Percentiles rank a stretch among this genome's conserved stretches.
Evolutionary conservation across 306 rosid species (phyloP).

Genomic region (Pueraria montana): DNA sequence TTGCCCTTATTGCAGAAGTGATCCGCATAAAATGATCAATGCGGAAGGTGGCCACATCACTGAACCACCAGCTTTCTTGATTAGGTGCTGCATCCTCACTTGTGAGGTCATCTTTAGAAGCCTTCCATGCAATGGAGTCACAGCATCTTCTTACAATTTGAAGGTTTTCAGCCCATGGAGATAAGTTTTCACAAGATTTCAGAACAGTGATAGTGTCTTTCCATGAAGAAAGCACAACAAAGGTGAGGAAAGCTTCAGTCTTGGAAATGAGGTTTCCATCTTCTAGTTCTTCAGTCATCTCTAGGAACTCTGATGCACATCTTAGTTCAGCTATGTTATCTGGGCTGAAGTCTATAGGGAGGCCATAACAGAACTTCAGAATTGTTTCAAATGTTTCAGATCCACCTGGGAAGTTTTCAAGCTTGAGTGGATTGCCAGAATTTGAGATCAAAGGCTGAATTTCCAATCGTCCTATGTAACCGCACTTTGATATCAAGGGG

Average conservation of each 20-base stretch:
- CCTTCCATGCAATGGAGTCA: slow-evolving; percentile 94
- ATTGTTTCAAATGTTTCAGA: slow-evolving; percentile 74
- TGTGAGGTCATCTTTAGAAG: slow-evolving; percentile 61
- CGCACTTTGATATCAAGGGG: slow-evolving; percentile 86
- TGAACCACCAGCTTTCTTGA: slow-evolving; percentile 80
- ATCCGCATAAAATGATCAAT: slow-evolving; percentile 80
- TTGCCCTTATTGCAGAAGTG: slow-evolving; percentile 73
- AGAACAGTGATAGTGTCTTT: slow-evolving; percentile 84
- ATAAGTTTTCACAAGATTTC: slow-evolving; percentile 77
- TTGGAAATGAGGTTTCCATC: slow-evolving; percentile 87
- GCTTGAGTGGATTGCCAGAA: slow-evolving; percentile 62
- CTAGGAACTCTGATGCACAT: slow-evolving; percentile 92
- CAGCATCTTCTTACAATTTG: slow-evolving; percentile 95
- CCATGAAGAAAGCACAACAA: slow-evolving; percentile 90
- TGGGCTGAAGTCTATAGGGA: slow-evolving; percentile 79
- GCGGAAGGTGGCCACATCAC: slow-evolving; percentile 62
- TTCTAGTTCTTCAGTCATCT: slow-evolving; percentile 92
- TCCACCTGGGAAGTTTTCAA: slow-evolving; percentile 92
- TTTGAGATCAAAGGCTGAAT: slow-evolving; percentile 66
- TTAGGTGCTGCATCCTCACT: slow-evolving; percentile 46
- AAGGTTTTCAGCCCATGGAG: slow-evolving; percentile 96
- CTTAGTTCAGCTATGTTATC: slow-evolving; percentile 79
- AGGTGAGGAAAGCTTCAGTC: slow-evolving; percentile 93
- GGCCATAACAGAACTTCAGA: slow-evolving; percentile 88
- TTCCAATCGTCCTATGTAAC: slow-evolving; percentile 76